Base-by-base conservation (phyloP, 805 yeast species). In the Candida odintsovae region DNA sequence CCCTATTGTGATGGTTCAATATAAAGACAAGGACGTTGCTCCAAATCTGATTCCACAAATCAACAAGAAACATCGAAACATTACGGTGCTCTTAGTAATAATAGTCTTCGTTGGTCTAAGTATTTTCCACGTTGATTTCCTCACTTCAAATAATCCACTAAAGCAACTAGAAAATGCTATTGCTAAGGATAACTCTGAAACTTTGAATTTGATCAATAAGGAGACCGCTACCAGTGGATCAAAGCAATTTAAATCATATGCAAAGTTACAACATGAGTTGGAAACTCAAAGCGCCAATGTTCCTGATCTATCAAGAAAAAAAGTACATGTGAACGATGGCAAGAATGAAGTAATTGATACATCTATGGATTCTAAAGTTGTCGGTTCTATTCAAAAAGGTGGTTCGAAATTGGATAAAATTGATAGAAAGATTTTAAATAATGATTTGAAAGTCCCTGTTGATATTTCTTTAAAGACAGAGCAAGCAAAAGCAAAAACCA, bases 321-420 rank as follows among this genome's bases (percentile, higher is more conserved):
- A 23, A 41, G 42, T n/a, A 8, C 38, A 10, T 1, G 16, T 39
- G 19, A 46, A 46, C 10, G 31, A 43, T 36, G 49, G 46, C 2
- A 15, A 36, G 12, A 23, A 29, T 11, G 44, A 45, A 39, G n/a
- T 26, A 13, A 52, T 52, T 35, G 56, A 54, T n/a, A 40, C 44
- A 4, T 41, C 44, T 2, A 41, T 54, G 33, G 58, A 54, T 37
- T 36, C 50, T 12, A 52, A 43, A 40, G 58, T 54, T 26, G 47
- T 52, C 3, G 53, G 50, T 11, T 38, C 53, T 5, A 54, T 52
- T 16, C 38, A 39, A 1, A 48, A 43, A 40, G 40, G 16, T 23
- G 21, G 22, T 13, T 13, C 16, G 8, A 29, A 36, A n/a, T 31
- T 18, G 36, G 20, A 33, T 12, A 33, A 36, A 33, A 50, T 44